Percentiles rank a stretch among this genome's conserved stretches.
These are phyloP conservation scores for Apophysomyces trapeziformis DNA, from an alignment of 371 early-diverging fungal genomes.

Conservation along the genomic window DNA sequence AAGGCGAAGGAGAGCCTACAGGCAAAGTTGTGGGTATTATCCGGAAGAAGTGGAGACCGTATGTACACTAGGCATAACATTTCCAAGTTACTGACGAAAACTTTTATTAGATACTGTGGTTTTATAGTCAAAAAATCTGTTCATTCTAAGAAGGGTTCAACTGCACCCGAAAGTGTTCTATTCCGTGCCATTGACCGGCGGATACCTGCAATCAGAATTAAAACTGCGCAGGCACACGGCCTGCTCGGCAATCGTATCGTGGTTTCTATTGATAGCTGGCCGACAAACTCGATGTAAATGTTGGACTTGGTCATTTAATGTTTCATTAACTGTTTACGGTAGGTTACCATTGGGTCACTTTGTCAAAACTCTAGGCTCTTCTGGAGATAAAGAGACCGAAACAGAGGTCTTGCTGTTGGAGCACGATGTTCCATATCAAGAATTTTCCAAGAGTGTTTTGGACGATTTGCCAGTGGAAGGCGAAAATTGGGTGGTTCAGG, in stretches of 20 bases:
- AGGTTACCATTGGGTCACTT: conserved; percentile 89
- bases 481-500: conserved; percentile 80
- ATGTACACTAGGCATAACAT: conserved; percentile 14
- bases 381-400: conserved; percentile 93
- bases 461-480: conserved; percentile 87
- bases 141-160: conserved; percentile 53
- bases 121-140: conserved; percentile 82
- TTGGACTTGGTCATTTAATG: not conserved
- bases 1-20: conserved; percentile 64
- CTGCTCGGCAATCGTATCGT: conserved; percentile 86
- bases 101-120: conserved; percentile 72
- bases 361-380: conserved; percentile 86
- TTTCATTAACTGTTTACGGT: not conserved
- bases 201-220: conserved; percentile 89
- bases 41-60: conserved; percentile 93
- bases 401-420: conserved; percentile 95
- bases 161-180: conserved; percentile 58
- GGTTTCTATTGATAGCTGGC: conserved; percentile 93
- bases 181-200: conserved; percentile 91
- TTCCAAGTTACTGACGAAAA: not conserved
- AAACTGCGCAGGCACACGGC: conserved; percentile 83
- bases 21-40: conserved; percentile 93
- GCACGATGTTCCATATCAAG: conserved; percentile 93
- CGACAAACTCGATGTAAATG: conserved; percentile 67
- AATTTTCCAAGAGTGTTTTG: conserved; percentile 86